These are phyloP conservation scores for Polyporus tsugae DNA, from an alignment of 1,284 basidiomycete species.

Conservation along the genomic window DNA sequence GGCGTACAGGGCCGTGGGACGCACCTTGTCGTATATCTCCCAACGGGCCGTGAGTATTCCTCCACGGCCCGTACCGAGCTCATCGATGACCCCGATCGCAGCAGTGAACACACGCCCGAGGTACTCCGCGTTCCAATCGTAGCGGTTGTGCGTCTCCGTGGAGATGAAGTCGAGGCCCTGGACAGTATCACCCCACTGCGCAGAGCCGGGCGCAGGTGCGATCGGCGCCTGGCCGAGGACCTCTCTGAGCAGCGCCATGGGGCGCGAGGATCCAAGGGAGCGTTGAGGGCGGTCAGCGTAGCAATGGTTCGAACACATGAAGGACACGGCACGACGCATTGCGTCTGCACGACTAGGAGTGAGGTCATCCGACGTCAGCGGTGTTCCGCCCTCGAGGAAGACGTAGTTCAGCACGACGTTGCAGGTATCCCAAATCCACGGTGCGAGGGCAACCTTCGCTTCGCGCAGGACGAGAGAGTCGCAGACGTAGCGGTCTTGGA, in stretches of 20 bases:
- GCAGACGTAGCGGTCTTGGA: background rate
- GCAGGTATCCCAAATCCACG: background rate
- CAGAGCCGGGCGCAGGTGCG: background rate
- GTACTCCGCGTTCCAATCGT: background rate
- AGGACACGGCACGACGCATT: background rate
- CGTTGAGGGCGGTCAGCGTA: background rate
- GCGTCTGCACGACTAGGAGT: background rate
- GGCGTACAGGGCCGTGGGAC: background rate
- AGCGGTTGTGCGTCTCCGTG: background rate
- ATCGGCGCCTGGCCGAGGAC: background rate
- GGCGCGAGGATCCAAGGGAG: background rate
- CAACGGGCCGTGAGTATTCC: background rate
- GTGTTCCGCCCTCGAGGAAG: background rate
- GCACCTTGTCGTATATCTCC: constrained; percentile 1
- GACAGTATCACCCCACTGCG: background rate
- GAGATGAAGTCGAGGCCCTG: background rate
- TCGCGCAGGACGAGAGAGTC: background rate
- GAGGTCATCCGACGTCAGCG: background rate
- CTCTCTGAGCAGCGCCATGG: background rate
- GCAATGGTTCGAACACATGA: too few relatives aligned
- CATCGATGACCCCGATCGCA: background rate
- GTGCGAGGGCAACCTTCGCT: background rate
- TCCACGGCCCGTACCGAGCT: background rate
- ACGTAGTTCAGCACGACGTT: background rate
- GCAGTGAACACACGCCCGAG: background rate